Evolutionary conservation across 2,329 filamentous ascomycete genomes (phyloP), one percentile per base, ranked within the genome.

Genomic region (Cryphonectria carpinicola): DNA sequence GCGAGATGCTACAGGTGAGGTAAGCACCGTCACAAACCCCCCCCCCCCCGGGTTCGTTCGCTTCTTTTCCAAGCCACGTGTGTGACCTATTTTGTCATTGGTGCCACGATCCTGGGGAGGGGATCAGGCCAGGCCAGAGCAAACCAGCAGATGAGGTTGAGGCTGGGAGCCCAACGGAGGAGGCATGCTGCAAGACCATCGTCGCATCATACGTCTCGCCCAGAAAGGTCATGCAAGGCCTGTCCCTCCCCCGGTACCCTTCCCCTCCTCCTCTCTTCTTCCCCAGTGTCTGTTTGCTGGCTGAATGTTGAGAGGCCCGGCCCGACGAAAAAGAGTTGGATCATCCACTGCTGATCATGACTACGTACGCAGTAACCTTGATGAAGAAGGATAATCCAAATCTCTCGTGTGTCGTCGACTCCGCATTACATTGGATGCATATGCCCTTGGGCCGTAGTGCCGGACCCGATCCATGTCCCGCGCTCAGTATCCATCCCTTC

Each of bases 161-260:
- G 28, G 25, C 54, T 28, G 68, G 68, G 70, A 22, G 70, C 69
- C 65, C 66, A 60, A 67, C 70, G 61, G 54, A 56, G 61, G 54
- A 56, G 54, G 25, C 11, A 54, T 54, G 28, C 39, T 66, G 25
- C 64, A 58, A 43, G 64, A 43, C 65, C 65, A 43, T 46, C 49
- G 49, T 66, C 49, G 65, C 65, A 66, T 66, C 65, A 41, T 58
- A 14, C 25, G 43, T 58, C 28, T 28, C 39, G 65, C 28, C 65
- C 65, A 58, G n/a, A 43, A 49, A 49, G 49, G 19, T 39, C 46
- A 37, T 58, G 32, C 64, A 52, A 56, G 46, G 52, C 19, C 46
- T 49, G 22, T 22, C 10, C 10, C 37, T 3, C 8, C 37, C 37
- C n/a, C 46, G 13, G 43, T 22, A 19, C 17, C 43, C 43, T 19